Evolutionary conservation across 2,329 filamentous ascomycete genomes (phyloP).

Genomic region (Graphilbum sp.): DNA sequence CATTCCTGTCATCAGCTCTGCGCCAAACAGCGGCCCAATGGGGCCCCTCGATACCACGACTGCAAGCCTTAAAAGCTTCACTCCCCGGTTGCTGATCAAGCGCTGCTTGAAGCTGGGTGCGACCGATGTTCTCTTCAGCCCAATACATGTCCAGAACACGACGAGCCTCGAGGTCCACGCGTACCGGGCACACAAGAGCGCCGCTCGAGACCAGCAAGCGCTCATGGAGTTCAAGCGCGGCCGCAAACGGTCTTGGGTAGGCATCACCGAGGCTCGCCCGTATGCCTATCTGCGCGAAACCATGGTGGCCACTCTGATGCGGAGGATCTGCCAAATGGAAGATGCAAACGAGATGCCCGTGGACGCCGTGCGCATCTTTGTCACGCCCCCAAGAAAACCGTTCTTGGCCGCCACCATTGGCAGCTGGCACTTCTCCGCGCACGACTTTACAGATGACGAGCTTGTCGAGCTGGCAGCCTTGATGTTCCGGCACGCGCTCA

Average conservation of each 20-base stretch:
- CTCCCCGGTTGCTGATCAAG: slow-evolving; percentile 29
- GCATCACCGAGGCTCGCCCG: slow-evolving; percentile 67
- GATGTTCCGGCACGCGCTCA: slow-evolving; percentile 81
- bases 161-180: slow-evolving; percentile 67
- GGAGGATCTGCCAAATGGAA: slow-evolving; percentile 57
- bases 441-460: slow-evolving; percentile 81
- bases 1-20: slow-evolving; percentile 32
- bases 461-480: slow-evolving; percentile 68
- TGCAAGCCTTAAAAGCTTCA: background rate
- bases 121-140: slow-evolving; percentile 68
- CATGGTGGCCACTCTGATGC: slow-evolving; percentile 87
- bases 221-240: slow-evolving; percentile 57
- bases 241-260: slow-evolving; percentile 83
- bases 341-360: slow-evolving; percentile 46
- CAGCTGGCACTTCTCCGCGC: slow-evolving; percentile 77
- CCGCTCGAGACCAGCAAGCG: slow-evolving; percentile 54
- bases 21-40: background rate
- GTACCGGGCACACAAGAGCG: slow-evolving; percentile 66
- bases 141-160: slow-evolving; percentile 56
- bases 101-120: slow-evolving; percentile 75
- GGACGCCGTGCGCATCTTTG: slow-evolving; percentile 47
- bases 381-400: slow-evolving; percentile 48
- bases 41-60: slow-evolving; percentile 3
- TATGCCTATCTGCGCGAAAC: slow-evolving; percentile 82
- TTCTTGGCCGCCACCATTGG: slow-evolving; percentile 55